Evolutionary conservation across 1,284 basidiomycete species (phyloP).

Genomic region (Mycena sp.): DNA sequence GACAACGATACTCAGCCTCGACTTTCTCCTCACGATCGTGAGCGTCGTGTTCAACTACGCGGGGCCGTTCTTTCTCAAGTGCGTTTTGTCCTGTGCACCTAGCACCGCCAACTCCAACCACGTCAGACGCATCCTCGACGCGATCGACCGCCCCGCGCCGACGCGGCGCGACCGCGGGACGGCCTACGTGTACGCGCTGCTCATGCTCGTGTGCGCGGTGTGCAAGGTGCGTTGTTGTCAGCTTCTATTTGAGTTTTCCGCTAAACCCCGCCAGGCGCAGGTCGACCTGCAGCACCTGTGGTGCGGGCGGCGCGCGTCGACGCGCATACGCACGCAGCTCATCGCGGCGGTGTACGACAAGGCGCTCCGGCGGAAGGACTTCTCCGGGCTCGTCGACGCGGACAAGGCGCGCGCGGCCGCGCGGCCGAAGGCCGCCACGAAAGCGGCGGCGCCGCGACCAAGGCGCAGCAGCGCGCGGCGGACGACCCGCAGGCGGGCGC

Average conservation of each 20-base stretch:
- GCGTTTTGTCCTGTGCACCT: conserved; percentile 39
- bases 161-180: conserved; percentile 6
- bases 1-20: conserved; percentile 40
- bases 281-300: conserved; percentile 39
- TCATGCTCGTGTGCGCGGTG: conserved; percentile 19
- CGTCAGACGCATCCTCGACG: conserved; percentile 59
- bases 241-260: not conserved
- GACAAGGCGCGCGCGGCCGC: conserved; percentile 49
- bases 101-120: not conserved
- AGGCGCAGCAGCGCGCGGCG: conserved; percentile 43
- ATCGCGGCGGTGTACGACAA: conserved; percentile 92
- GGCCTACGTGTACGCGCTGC: conserved; percentile 27
- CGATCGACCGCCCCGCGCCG: conserved; percentile 40
- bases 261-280: conserved; percentile 7
- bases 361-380: conserved; percentile 86
- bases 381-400: conserved; percentile 77
- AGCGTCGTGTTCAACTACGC: conserved; percentile 78
- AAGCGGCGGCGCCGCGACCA: not conserved
- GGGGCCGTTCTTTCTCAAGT: conserved; percentile 75
- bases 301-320: conserved; percentile 76
- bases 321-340: conserved; percentile 76
- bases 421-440: not conserved
- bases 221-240: conserved; percentile 13
- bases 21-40: conserved; percentile 70
- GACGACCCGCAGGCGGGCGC: conserved; percentile 75